Evolutionary conservation across 768 basidiomycete species (phyloP), one percentile per base, ranked within the genome.

Genomic region (Suillus cothurnatus): DNA sequence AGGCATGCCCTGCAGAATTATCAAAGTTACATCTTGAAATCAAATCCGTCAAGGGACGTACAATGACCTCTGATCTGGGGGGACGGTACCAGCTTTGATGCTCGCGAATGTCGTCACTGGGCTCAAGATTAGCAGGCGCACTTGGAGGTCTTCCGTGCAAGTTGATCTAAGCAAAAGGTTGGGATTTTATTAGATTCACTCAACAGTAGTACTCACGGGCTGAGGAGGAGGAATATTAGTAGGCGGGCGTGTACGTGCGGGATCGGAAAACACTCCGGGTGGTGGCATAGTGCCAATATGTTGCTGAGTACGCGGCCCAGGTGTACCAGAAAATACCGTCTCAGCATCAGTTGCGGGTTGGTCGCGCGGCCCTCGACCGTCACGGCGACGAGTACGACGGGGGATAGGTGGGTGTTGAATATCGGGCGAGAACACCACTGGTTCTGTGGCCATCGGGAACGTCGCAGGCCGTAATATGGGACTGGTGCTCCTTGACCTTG

Each of bases 401-500:
- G 0, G 38, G 3, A 39, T 68, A 43, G n/a, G 63, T 2, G 39
- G n/a, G 38, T 73, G 69, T 12, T 63, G 28, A 0, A 43, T 62
- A 49, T 73, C 71, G 12, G 76, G 75, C 1, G 64, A 68, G 61
- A 68, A 78, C 1, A 52, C 49, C 15, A 52, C 62, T 8, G 61
- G 67, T 14, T 70, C 67, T 14, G 71, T 73, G 5, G 65, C 68
- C 21, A 71, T 67, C 23, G 74, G 77, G 50, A 74, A 73, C 11
- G 80, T 78, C 3, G 70, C 70, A 0, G 72, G 65, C 41, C 68
- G 63, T 68, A 65, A 71, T 71, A 55, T 70, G 1, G 83, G 82
- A 66, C 81, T 82, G 21, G 79, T 71, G 47, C 82, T 84, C 61
- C 81, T 77, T 21, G 81, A 79, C 39, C 81, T 75, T 1, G 76